These are phyloP conservation scores for Plasmodium knowlesi DNA, from an alignment of 169 alveolate genomes.

Conservation along the genomic window DNA sequence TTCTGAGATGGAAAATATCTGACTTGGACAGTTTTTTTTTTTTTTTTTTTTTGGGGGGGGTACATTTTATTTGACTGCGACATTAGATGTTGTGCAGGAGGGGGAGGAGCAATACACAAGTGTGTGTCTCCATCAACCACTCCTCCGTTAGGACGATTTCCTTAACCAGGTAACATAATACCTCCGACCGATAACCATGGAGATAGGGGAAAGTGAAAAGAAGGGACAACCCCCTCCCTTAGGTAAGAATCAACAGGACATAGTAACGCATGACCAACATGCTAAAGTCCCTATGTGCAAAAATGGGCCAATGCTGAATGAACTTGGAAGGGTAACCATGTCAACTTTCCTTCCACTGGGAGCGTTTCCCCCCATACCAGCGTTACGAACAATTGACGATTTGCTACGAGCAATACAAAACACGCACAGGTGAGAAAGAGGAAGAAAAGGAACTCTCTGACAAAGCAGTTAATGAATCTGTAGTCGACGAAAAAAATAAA, in stretches of 20 bases:
- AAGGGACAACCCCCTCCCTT: background rate
- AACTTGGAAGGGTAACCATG: background rate
- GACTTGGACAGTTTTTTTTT: background rate
- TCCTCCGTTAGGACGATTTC: background rate
- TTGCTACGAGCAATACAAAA: background rate
- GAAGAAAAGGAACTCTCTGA: slow-evolving; percentile 14
- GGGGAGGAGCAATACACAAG: background rate
- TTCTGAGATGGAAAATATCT: background rate
- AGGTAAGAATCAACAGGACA: background rate
- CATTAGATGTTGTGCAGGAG: background rate
- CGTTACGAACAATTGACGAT: background rate
- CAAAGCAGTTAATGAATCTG: background rate
- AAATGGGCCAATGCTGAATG: background rate
- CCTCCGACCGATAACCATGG: background rate
- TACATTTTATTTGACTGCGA: background rate
- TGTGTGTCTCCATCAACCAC: background rate
- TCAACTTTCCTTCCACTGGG: background rate
- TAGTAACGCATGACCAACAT: background rate
- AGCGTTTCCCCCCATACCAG: background rate
- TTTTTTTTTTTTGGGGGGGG: too few relatives aligned
- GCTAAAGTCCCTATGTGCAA: background rate
- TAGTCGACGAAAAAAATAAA: background rate
- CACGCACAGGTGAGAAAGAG: slow-evolving; percentile 18
- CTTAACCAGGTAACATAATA: background rate
- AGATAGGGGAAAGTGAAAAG: background rate